Conservation (phyloP, 2,329 filamentous ascomycete species). For the Davidsoniella australis region DNA sequence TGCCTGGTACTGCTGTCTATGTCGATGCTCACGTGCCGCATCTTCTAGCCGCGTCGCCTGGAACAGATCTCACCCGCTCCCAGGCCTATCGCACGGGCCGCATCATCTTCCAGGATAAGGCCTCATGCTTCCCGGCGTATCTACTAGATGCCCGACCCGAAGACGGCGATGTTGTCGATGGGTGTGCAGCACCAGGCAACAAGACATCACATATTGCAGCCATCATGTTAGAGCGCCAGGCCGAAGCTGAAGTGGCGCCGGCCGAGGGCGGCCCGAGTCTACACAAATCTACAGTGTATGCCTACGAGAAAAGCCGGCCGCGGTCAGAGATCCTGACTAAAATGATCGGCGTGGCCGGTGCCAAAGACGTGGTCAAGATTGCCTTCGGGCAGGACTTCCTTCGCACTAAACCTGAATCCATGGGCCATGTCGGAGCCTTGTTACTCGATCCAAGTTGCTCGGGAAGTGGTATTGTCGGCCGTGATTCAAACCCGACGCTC, state of each 20-base stretch:
- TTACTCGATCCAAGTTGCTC: constrained; percentile 90
- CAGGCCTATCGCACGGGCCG: constrained; percentile 57
- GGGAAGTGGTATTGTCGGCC: constrained; percentile 81
- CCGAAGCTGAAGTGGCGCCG: constrained; percentile 21
- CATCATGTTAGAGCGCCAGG: constrained; percentile 36
- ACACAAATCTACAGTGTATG: constrained; percentile 37
- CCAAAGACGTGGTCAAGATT: constrained; percentile 47
- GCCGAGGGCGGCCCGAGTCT: constrained; percentile 14
- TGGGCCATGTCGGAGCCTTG: constrained; percentile 48
- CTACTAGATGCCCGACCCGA: constrained; percentile 52
- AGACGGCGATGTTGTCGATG: constrained; percentile 71
- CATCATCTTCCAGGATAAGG: constrained; percentile 89
- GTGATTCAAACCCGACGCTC: constrained; percentile 59
- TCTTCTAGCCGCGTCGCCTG: constrained; percentile 60
- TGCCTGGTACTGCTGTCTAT: constrained; percentile 27
- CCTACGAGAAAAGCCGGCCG: constrained; percentile 59
- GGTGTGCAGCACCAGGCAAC: constrained; percentile 87
- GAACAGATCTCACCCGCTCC: constrained; percentile 54
- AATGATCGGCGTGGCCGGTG: constrained; percentile 69
- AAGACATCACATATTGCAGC: constrained; percentile 90
- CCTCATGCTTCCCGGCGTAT: constrained; percentile 90
- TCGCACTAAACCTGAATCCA: constrained; percentile 47
- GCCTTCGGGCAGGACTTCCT: constrained; percentile 68
- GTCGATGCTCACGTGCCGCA: constrained; percentile 73
- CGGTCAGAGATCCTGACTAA: constrained; percentile 62